Evolutionary conservation across 208 protist genomes (phyloP).

Genomic region (Herpetomonas samuelpessoai): DNA sequence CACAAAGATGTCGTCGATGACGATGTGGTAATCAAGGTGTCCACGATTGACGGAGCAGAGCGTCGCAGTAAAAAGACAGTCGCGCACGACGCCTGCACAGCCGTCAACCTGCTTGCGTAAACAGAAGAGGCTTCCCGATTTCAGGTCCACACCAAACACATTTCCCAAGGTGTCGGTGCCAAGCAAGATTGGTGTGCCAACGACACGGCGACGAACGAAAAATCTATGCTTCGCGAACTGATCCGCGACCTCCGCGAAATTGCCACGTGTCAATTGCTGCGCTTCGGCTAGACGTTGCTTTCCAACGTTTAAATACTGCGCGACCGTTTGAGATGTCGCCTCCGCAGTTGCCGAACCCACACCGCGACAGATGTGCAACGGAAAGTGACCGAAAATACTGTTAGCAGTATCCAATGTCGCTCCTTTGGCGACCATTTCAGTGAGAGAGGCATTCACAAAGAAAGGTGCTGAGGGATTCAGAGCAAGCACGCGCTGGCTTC

Average conservation of each 20-base stretch:
- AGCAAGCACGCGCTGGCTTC: slow-evolving; percentile 22
- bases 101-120: slow-evolving; percentile 61
- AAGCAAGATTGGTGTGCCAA: slow-evolving; percentile 50
- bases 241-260: slow-evolving; percentile 56
- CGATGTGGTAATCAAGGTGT: slow-evolving; percentile 57
- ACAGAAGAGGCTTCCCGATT: slow-evolving; percentile 49
- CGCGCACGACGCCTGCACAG: slow-evolving; percentile 14
- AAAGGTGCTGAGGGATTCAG: slow-evolving; percentile 34
- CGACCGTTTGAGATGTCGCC: slow-evolving; percentile 27
- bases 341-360: slow-evolving; percentile 23
- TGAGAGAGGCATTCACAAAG: slow-evolving; percentile 46
- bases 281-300: slow-evolving; percentile 26
- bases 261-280: slow-evolving; percentile 49
- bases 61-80: slow-evolving; percentile 63
- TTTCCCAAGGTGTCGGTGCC: slow-evolving; percentile 47
- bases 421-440: slow-evolving; percentile 25
- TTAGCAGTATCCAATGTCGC: slow-evolving; percentile 36
- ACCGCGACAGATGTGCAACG: slow-evolving; percentile 27
- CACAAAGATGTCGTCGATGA: slow-evolving; percentile 72
- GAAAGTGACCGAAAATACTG: slow-evolving; percentile 45
- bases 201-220: slow-evolving; percentile 33
- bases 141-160: slow-evolving; percentile 60
- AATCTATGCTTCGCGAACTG: slow-evolving; percentile 53
- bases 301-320: slow-evolving; percentile 22
- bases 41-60: slow-evolving; percentile 53